phyloP scores from a whole-genome alignment of 495 filamentous ascomycete genomes.

The Xylaria grammica region DNA sequence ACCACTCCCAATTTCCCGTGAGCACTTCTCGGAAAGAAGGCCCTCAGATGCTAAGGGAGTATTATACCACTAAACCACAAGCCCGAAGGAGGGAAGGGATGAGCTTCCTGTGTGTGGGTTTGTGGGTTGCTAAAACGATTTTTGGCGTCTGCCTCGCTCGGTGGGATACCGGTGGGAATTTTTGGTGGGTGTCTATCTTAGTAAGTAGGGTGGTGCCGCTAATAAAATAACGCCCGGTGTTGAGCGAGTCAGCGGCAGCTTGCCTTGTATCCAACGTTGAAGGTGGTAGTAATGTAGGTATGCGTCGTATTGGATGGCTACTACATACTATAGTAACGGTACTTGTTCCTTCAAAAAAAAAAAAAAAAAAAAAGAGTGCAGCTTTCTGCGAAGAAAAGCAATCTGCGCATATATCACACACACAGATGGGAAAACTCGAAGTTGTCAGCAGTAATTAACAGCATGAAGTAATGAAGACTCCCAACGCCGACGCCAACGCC shows the following conservation, averaged over 20 bases:
- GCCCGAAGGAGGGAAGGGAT: conserved; percentile 12
- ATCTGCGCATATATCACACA: neutral
- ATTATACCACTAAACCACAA: conserved; percentile 26
- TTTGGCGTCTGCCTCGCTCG: neutral
- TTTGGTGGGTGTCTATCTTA: neutral
- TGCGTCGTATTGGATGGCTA: no score
- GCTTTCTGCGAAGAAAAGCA: conserved; percentile 3
- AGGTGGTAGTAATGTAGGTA: neutral
- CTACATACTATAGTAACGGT: no score
- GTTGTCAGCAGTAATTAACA: no score
- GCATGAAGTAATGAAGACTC: neutral
- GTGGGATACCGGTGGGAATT: neutral
- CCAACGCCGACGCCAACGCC: neutral
- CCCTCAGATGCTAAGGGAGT: conserved; percentile 20
- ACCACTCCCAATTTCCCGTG: conserved; percentile 49
- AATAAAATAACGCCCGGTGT: neutral
- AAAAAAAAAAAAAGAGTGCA: neutral
- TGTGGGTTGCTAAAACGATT: neutral
- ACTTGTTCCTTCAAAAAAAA: neutral
- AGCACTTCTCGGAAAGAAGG: neutral
- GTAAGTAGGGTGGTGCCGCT: neutral
- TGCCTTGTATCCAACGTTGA: neutral
- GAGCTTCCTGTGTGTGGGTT: conserved; percentile 10
- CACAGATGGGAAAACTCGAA: neutral
- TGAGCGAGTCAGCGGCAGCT: neutral